Evolutionary conservation across 257 asterid species (phyloP).

Genomic region (Echium plantagineum): DNA sequence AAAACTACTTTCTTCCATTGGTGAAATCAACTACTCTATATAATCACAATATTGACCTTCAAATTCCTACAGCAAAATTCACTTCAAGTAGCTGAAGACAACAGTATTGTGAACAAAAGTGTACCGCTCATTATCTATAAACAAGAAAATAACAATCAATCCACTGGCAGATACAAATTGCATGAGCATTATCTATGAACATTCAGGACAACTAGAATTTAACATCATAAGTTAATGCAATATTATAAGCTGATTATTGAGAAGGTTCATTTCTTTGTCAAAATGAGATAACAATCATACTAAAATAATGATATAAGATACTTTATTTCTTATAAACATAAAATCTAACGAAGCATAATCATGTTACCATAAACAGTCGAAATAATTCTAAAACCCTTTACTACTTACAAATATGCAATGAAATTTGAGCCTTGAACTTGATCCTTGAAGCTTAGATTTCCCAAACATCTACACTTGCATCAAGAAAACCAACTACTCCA

Average conservation of each 20-base stretch:
- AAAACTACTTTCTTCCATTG: slow-evolving; percentile 72
- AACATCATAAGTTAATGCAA: neutral
- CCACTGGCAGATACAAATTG: neutral
- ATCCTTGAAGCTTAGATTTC: neutral
- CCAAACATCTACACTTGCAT: too few species aligned
- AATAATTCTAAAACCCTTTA: neutral
- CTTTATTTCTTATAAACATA: neutral
- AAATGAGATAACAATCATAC: neutral
- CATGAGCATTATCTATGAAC: neutral
- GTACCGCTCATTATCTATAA: neutral
- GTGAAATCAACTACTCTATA: slow-evolving; percentile 1
- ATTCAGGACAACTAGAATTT: neutral
- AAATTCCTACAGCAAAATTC: neutral
- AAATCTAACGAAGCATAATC: too few species aligned
- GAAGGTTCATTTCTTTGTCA: neutral
- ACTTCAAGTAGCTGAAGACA: neutral
- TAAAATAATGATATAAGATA: too few species aligned
- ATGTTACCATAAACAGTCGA: neutral
- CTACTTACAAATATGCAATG: neutral
- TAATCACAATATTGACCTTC: neutral
- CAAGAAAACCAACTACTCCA: too few species aligned
- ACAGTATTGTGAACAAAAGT: neutral
- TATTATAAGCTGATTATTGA: neutral
- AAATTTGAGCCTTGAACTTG: neutral
- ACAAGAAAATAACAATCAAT: neutral